Percentiles rank a stretch among this genome's conserved stretches.
Conservation (phyloP, 352 stramenopile genomes). For the Stramenopiles sp. region DNA sequence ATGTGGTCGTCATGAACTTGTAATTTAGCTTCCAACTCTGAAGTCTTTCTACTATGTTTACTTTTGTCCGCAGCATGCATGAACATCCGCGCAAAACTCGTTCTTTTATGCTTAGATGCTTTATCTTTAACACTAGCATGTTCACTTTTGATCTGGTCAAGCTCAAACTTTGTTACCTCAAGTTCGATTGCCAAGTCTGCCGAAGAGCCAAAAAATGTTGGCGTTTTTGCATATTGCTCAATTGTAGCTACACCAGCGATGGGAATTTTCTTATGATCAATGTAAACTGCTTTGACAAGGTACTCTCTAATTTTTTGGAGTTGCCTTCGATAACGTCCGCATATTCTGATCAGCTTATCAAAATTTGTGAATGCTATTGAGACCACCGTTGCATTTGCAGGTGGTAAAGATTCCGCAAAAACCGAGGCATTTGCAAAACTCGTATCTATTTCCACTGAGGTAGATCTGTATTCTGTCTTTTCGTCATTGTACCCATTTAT, state of each 20-base stretch:
- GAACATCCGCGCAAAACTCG: not conserved
- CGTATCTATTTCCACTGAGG: not conserved
- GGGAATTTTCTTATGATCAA: not conserved
- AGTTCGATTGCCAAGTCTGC: not conserved
- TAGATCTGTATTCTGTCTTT: not conserved
- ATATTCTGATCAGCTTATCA: not conserved
- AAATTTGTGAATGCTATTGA: not conserved
- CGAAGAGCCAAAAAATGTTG: not conserved
- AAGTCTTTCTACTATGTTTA: not conserved
- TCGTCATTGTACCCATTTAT: not conserved
- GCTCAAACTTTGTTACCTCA: not conserved
- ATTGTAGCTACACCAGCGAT: not conserved
- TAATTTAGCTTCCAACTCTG: not conserved
- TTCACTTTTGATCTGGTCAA: not conserved
- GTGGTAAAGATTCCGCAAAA: not conserved
- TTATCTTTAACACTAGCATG: not conserved
- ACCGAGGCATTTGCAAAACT: not conserved
- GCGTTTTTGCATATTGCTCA: not conserved
- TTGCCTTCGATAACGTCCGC: not conserved
- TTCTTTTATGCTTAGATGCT: not conserved
- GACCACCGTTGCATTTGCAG: not conserved
- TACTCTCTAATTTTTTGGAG: not conserved
- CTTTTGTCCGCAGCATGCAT: not conserved
- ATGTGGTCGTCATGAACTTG: not conserved
- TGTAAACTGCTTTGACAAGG: not conserved